Percentiles rank a stretch among this genome's conserved stretches.
phyloP scores from a whole-genome alignment of 805 yeast species.

The Suhomyces prunicola region DNA sequence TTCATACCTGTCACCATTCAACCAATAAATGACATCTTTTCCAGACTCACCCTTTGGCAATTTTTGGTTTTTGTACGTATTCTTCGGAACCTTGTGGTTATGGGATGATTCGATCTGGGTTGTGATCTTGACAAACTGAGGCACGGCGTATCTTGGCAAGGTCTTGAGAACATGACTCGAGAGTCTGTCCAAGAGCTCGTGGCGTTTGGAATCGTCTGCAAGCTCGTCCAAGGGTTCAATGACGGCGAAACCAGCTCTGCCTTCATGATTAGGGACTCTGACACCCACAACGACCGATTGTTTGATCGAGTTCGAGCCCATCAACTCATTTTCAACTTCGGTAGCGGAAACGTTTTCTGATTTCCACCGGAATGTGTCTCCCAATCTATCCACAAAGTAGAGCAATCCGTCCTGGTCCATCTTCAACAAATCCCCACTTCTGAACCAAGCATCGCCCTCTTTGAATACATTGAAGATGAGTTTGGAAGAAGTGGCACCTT shows the following conservation, averaged over 20 bases:
- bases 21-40: constrained; percentile 66
- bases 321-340: constrained; percentile 81
- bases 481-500: constrained; percentile 74
- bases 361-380: constrained; percentile 96
- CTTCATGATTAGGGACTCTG: constrained; percentile 82
- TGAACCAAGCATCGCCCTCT: constrained; percentile 87
- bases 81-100: constrained; percentile 79
- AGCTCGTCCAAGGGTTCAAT: constrained; percentile 49
- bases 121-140: constrained; percentile 73
- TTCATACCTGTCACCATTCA: constrained; percentile 55
- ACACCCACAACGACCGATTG: constrained; percentile 88
- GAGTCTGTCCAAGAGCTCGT: constrained; percentile 29
- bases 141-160: constrained; percentile 83
- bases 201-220: constrained; percentile 29
- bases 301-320: constrained; percentile 45
- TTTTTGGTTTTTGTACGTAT: constrained; percentile 60
- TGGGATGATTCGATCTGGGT: constrained; percentile 60
- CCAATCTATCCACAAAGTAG: constrained; percentile 87
- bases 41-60: constrained; percentile 65
- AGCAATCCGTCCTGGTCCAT: constrained; percentile 65
- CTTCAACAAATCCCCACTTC: constrained; percentile 81
- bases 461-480: constrained; percentile 68
- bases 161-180: constrained; percentile 29
- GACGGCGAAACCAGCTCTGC: constrained; percentile 90
- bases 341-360: constrained; percentile 92